Evolutionary conservation across 495 filamentous ascomycete species (phyloP).

Genomic region (Penicillium argentinense): DNA sequence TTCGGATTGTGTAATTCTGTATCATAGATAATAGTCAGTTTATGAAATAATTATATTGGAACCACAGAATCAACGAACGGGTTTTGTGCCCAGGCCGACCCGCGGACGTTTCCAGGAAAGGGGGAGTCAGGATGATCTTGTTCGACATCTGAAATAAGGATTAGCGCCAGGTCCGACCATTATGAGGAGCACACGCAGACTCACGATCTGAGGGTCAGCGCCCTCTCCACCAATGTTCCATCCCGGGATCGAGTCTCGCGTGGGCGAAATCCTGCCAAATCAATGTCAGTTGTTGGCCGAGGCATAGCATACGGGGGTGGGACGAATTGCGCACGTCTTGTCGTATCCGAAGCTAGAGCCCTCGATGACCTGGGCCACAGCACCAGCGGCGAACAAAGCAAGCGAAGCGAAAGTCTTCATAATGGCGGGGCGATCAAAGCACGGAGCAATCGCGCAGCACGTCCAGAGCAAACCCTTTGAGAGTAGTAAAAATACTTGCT

Average conservation of each 20-base stretch:
- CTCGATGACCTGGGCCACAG: constrained; percentile 61
- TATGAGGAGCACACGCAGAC: too few relatives aligned
- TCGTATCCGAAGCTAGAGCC: constrained; percentile 77
- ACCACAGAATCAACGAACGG: constrained; percentile 52
- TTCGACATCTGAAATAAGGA: constrained; percentile 66
- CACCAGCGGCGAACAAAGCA: constrained; percentile 53
- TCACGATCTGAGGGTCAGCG: constrained; percentile 62
- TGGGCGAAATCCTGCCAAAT: constrained; percentile 54
- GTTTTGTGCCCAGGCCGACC: constrained; percentile 75
- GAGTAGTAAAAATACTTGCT: not conserved
- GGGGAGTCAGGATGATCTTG: constrained; percentile 88
- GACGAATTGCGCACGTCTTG: constrained; percentile 49
- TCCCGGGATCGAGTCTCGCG: constrained; percentile 55
- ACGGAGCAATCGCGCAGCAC: not conserved
- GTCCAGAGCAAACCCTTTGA: not conserved
- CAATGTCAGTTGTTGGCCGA: constrained; percentile 21
- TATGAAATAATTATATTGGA: not conserved
- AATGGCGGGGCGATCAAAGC: constrained; percentile 23
- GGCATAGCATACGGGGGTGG: not conserved
- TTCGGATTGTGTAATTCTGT: constrained; percentile 51
- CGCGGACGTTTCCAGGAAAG: constrained; percentile 82
- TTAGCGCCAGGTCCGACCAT: constrained; percentile 2
- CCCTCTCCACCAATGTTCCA: constrained; percentile 73
- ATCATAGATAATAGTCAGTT: constrained; percentile 12
- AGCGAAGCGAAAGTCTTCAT: constrained; percentile 43